These are phyloP conservation scores for Eucalyptus lansdowneana DNA, from an alignment of 345 rosid species.

Conservation along the genomic window DNA sequence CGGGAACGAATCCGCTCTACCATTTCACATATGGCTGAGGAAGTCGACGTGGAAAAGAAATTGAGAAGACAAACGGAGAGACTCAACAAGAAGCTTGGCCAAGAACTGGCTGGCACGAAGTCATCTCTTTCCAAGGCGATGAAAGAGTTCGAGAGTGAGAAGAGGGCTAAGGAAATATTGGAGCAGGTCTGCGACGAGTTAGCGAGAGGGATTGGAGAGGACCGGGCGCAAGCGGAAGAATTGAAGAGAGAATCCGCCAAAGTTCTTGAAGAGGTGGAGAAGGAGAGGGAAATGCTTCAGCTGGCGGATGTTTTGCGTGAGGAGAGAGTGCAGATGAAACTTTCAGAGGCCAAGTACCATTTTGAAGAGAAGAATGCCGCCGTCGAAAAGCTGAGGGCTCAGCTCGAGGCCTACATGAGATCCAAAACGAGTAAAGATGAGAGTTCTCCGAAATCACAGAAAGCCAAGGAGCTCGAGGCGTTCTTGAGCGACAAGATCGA, in stretches of 20 bases:
- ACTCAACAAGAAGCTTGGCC: conserved; percentile 73
- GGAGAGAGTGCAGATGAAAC: conserved; percentile 97
- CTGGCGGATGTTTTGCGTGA: conserved; percentile 86
- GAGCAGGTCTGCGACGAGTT: conserved; percentile 88
- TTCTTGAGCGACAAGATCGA: conserved; percentile 9
- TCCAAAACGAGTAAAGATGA: conserved; percentile 13
- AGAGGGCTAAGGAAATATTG: conserved; percentile 71
- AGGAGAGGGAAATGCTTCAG: conserved; percentile 94
- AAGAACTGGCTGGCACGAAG: conserved; percentile 53
- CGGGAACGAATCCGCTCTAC: conserved; percentile 34
- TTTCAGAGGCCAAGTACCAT: conserved; percentile 67
- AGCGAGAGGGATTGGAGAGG: conserved; percentile 66
- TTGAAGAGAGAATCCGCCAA: conserved; percentile 46
- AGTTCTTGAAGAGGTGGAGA: conserved; percentile 73
- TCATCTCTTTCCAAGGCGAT: conserved; percentile 18
- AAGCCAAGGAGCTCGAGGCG: conserved; percentile 49
- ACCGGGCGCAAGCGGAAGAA: conserved; percentile 45
- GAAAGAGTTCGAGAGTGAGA: conserved; percentile 63
- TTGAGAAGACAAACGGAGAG: conserved; percentile 63
- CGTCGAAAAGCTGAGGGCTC: conserved; percentile 47
- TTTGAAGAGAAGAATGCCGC: conserved; percentile 89
- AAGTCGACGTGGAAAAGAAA: conserved; percentile 64
- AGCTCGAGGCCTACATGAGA: conserved; percentile 48
- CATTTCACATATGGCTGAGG: conserved; percentile 39
- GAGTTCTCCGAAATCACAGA: conserved; percentile 15